A percentile compares a stretch with the other conserved stretches of the same genome.
Conservation (phyloP, 2,329 filamentous ascomycete genomes). For the Phialemoniopsis sp. region DNA sequence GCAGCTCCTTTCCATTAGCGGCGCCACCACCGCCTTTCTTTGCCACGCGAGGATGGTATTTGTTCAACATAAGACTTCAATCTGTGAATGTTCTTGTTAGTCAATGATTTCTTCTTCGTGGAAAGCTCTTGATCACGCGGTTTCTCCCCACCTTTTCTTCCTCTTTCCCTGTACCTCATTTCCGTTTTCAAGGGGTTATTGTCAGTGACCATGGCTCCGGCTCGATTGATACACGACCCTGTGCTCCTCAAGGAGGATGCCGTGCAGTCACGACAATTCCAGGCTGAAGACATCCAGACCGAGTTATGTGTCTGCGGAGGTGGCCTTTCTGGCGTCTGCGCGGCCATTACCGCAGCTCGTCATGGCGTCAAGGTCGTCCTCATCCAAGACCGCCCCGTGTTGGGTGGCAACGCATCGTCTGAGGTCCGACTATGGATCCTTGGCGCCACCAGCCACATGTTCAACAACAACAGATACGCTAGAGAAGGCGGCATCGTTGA, state of each 20-base stretch:
- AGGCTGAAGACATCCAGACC: slow-evolving; percentile 9
- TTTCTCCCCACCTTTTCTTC: no score
- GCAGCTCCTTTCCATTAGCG: no score
- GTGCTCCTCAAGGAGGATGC: slow-evolving; percentile 12
- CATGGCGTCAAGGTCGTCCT: slow-evolving; percentile 13
- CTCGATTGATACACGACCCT: slow-evolving; percentile 10
- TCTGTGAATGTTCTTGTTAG: no score
- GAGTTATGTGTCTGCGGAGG: slow-evolving; percentile 22
- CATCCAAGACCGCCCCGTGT: slow-evolving; percentile 15
- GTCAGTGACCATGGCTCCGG: slow-evolving; percentile 13
- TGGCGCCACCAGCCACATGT: slow-evolving; percentile 19
- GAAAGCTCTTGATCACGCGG: no score
- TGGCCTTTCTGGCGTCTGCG: slow-evolving; percentile 14
- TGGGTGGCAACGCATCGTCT: slow-evolving; percentile 16
- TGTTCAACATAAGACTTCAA: no score
- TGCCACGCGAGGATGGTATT: no score
- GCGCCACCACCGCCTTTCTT: no score
- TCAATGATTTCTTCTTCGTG: no score
- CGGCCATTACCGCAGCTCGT: slow-evolving; percentile 15
- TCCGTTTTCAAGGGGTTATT: background rate
- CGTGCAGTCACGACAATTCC: slow-evolving; percentile 10
- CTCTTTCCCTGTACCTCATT: background rate
- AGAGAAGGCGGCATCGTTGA: slow-evolving; percentile 17
- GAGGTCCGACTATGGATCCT: slow-evolving; percentile 18
- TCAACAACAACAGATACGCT: slow-evolving; percentile 19